phyloP scores from a whole-genome alignment of 2,329 filamentous ascomycete species.

The Tolypocladium tundrense region DNA sequence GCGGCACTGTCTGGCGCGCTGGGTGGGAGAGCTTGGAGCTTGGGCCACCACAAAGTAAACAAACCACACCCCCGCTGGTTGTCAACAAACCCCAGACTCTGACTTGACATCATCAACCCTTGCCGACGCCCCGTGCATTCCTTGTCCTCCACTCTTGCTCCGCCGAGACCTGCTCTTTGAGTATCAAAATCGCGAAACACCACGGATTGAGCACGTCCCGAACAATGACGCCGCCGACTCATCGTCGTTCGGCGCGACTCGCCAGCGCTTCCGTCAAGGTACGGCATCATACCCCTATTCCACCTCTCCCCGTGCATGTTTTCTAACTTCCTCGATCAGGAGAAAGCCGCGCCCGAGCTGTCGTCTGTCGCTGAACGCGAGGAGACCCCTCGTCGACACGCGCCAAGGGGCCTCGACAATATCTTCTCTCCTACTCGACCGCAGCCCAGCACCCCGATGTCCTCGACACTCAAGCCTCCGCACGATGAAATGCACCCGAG shows the following conservation, averaged over 20 bases:
- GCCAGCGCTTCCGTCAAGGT: slow-evolving; percentile 26
- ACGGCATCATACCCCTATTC: slow-evolving; percentile 7
- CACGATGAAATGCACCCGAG: slow-evolving; percentile 86
- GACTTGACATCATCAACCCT: slow-evolving; percentile 8
- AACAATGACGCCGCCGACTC: slow-evolving; percentile 23
- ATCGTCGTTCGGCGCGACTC: slow-evolving; percentile 34
- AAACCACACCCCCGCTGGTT: slow-evolving; percentile 9
- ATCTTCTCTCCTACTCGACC: slow-evolving; percentile 25
- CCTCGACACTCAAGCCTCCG: slow-evolving; percentile 57
- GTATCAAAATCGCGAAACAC: not conserved
- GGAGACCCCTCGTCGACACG: slow-evolving; percentile 22
- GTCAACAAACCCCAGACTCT: slow-evolving; percentile 10
- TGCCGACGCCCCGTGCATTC: slow-evolving; percentile 1
- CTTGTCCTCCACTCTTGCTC: slow-evolving; percentile 9
- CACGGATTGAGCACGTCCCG: not conserved
- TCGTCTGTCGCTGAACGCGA: slow-evolving; percentile 33
- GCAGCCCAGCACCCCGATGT: slow-evolving; percentile 48
- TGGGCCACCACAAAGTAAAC: slow-evolving; percentile 12
- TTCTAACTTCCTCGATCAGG: slow-evolving; percentile 10
- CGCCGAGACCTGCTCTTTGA: slow-evolving; percentile 1
- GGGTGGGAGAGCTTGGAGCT: not conserved
- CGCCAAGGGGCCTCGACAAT: slow-evolving; percentile 17
- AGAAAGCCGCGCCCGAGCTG: slow-evolving; percentile 23
- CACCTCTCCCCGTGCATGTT: not conserved
- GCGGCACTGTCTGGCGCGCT: not conserved